A percentile compares a stretch with the other conserved stretches of the same genome.
phyloP scores from a whole-genome alignment of 345 rosid species.

The Eutrema heterophyllum region DNA sequence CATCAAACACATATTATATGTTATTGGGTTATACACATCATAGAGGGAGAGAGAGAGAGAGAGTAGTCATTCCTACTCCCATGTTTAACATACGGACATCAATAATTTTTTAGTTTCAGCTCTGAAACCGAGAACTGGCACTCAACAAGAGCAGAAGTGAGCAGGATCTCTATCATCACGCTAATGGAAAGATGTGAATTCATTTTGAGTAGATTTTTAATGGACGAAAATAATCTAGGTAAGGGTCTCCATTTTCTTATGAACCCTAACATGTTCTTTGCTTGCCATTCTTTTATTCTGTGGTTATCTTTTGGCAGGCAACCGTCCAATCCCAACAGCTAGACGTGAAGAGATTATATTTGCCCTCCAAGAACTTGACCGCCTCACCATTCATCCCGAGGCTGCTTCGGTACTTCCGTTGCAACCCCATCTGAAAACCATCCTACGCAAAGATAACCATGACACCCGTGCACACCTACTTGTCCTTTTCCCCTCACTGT shows the following conservation, averaged over 20 bases:
- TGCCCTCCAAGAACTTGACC: slow-evolving; percentile 64
- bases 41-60: neutral
- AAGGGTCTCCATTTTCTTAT: slow-evolving; percentile 14
- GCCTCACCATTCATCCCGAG: slow-evolving; percentile 57
- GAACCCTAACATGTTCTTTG: neutral
- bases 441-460: slow-evolving; percentile 37
- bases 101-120: slow-evolving; percentile 40
- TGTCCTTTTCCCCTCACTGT: slow-evolving; percentile 78
- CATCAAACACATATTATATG: neutral
- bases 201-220: slow-evolving; percentile 64
- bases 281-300: neutral
- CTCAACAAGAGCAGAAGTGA: slow-evolving; percentile 59
- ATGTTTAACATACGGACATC: slow-evolving; percentile 11
- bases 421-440: slow-evolving; percentile 46
- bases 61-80: neutral
- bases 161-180: slow-evolving; percentile 59
- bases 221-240: slow-evolving; percentile 73
- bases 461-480: slow-evolving; percentile 60
- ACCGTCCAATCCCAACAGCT: slow-evolving; percentile 56
- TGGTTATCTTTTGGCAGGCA: slow-evolving; percentile 42
- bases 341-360: slow-evolving; percentile 77
- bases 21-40: neutral
- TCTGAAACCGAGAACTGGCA: slow-evolving; percentile 52
- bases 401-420: slow-evolving; percentile 66
- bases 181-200: slow-evolving; percentile 70